Evolutionary conservation across 495 filamentous ascomycete genomes (phyloP).

Genomic region (Aspergillus hancockii): DNA sequence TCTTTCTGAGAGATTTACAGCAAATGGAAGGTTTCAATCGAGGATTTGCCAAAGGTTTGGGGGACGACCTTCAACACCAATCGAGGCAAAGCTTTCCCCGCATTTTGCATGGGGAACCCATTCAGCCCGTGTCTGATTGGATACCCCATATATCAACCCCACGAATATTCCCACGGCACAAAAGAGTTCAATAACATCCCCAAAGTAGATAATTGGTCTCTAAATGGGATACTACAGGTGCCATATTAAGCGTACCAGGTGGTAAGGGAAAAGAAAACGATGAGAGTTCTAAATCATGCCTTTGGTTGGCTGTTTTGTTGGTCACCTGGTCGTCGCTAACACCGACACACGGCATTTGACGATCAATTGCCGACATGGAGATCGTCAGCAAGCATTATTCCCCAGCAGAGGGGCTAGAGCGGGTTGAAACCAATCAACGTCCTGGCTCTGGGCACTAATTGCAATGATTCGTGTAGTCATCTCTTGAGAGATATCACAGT

Average conservation of each 20-base stretch:
- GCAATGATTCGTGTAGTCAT: neutral
- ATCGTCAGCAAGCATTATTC: neutral
- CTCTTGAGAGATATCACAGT: neutral
- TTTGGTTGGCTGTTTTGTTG: too few species aligned
- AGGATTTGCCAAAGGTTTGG: neutral
- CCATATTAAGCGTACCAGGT: neutral
- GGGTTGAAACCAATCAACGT: neutral
- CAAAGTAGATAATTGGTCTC: neutral
- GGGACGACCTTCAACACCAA: neutral
- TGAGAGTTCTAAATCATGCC: too few species aligned
- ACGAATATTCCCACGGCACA: neutral
- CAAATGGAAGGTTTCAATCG: neutral
- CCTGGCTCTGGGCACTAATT: conserved; percentile 14
- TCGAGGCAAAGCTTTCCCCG: conserved; percentile 3
- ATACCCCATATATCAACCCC: neutral
- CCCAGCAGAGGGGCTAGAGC: neutral
- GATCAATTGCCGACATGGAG: conserved; percentile 4
- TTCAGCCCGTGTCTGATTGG: conserved; percentile 1
- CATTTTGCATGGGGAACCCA: neutral
- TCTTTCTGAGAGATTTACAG: neutral
- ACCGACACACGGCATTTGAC: conserved; percentile 2
- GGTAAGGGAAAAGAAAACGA: neutral
- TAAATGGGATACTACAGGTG: neutral
- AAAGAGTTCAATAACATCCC: neutral
- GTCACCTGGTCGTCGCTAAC: neutral